Evolutionary conservation across 164 flowering plant species (phyloP).

Genomic region (Vitis amurensis): DNA sequence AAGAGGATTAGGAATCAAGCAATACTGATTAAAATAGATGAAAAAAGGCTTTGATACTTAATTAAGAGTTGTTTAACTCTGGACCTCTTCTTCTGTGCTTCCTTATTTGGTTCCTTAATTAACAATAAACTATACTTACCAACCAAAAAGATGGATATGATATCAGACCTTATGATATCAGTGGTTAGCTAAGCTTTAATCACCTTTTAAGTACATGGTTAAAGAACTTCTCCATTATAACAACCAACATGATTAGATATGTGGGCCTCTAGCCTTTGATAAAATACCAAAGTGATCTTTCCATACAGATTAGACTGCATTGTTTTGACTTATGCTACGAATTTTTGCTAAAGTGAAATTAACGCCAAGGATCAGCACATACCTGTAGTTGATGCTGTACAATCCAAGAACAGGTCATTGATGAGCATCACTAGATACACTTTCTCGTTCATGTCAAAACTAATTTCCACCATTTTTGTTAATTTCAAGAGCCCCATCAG

Average conservation of each 20-base stretch:
- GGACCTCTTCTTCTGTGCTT: background rate
- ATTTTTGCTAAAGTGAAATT: background rate
- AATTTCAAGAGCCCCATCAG: no score
- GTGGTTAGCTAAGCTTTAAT: conserved; percentile 17
- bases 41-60: background rate
- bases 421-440: no score
- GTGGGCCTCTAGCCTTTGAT: conserved; percentile 28
- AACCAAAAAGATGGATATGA: background rate
- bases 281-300: conserved; percentile 17
- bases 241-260: conserved; percentile 41
- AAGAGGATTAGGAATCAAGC: background rate
- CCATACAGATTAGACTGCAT: conserved; percentile 16
- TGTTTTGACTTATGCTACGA: conserved; percentile 2
- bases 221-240: conserved; percentile 22
- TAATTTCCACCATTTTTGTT: no score
- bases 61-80: background rate
- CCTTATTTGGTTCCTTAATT: background rate
- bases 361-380: background rate
- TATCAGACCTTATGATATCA: background rate
- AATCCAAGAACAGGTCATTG: no score
- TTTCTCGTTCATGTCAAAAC: no score
- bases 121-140: conserved; percentile 6
- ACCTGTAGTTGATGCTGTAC: no score
- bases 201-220: conserved; percentile 21
- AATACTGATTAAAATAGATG: background rate